phyloP scores from a whole-genome alignment of 2,329 filamentous ascomycete species.

The Rutstroemia sp. region DNA sequence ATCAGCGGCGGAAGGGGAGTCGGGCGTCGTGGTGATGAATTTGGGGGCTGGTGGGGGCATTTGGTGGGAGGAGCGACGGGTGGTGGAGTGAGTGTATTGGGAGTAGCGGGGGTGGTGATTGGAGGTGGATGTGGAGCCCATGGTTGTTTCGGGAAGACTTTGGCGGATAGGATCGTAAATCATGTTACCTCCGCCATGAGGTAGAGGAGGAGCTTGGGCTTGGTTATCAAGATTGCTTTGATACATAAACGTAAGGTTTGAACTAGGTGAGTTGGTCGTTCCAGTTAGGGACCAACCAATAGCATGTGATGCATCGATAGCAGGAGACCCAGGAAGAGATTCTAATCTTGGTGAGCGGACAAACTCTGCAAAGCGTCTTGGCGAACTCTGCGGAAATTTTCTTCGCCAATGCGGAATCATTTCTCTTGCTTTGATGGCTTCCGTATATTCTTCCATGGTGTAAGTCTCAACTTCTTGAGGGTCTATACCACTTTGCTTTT shows the following conservation, averaged over 20 bases:
- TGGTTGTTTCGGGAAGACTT: slow-evolving; percentile 40
- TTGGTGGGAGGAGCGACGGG: not conserved
- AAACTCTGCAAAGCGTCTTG: slow-evolving; percentile 21
- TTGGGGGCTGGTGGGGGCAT: slow-evolving; percentile 30
- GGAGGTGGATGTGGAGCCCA: slow-evolving; percentile 15
- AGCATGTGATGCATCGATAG: slow-evolving; percentile 41
- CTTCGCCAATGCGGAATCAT: slow-evolving; percentile 32
- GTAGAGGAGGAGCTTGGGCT: no score
- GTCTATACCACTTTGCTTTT: slow-evolving; percentile 83
- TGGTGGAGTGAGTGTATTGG: no score
- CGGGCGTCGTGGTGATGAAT: slow-evolving; percentile 25
- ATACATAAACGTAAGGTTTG: slow-evolving; percentile 76
- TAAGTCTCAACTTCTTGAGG: slow-evolving; percentile 47
- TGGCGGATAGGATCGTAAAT: slow-evolving; percentile 53
- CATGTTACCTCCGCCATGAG: slow-evolving; percentile 44
- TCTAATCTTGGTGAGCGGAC: slow-evolving; percentile 38
- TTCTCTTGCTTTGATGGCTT: slow-evolving; percentile 55
- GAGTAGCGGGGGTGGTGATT: no score
- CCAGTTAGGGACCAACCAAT: slow-evolving; percentile 87
- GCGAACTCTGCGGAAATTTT: slow-evolving; percentile 19
- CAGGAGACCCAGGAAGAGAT: slow-evolving; percentile 34
- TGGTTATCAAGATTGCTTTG: slow-evolving; percentile 11
- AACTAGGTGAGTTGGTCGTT: slow-evolving; percentile 77
- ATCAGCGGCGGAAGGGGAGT: slow-evolving; percentile 35
- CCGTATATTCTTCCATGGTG: slow-evolving; percentile 60